These are phyloP conservation scores for Acanthamoeba triangularis DNA, from an alignment of 208 protist genomes.

Conservation along the genomic window DNA sequence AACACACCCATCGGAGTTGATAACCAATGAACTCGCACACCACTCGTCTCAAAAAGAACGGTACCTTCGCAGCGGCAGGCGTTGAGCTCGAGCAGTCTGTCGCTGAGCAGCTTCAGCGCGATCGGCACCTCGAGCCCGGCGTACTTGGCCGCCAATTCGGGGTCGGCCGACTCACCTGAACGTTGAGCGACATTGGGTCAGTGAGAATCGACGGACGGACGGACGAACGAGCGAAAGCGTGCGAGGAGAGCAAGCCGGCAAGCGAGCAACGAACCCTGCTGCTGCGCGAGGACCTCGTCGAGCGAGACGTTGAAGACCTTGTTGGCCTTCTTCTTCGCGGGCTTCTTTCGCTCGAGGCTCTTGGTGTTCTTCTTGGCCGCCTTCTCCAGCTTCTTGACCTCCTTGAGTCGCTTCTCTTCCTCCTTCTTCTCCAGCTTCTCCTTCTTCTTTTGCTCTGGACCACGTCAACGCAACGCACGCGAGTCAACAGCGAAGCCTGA, in stretches of 20 bases:
- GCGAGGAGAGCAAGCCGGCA: no score
- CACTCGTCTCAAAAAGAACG: background rate
- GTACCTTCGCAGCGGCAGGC: conserved; percentile 8
- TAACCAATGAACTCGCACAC: background rate
- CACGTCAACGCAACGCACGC: no score
- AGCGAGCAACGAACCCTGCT: background rate
- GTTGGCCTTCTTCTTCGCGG: conserved; percentile 3
- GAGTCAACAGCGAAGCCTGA: no score
- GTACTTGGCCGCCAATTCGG: conserved; percentile 31
- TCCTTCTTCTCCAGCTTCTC: conserved; percentile 36
- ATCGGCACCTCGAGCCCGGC: conserved; percentile 9
- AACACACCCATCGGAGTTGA: background rate
- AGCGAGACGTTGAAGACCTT: background rate
- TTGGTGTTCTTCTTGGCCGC: background rate
- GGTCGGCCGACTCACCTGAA: background rate
- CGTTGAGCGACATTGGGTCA: background rate
- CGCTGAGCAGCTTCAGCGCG: conserved; percentile 26
- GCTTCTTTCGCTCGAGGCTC: background rate
- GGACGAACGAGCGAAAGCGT: background rate
- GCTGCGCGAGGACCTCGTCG: conserved; percentile 41
- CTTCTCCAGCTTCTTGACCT: conserved; percentile 49
- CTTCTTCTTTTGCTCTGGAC: conserved; percentile 65
- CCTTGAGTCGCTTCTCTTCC: conserved; percentile 25
- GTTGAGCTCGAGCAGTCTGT: conserved; percentile 11
- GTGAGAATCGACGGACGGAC: no score